Evolutionary conservation across 768 basidiomycete species (phyloP), one percentile per base, ranked within the genome.

Genomic region (Russula sp.): DNA sequence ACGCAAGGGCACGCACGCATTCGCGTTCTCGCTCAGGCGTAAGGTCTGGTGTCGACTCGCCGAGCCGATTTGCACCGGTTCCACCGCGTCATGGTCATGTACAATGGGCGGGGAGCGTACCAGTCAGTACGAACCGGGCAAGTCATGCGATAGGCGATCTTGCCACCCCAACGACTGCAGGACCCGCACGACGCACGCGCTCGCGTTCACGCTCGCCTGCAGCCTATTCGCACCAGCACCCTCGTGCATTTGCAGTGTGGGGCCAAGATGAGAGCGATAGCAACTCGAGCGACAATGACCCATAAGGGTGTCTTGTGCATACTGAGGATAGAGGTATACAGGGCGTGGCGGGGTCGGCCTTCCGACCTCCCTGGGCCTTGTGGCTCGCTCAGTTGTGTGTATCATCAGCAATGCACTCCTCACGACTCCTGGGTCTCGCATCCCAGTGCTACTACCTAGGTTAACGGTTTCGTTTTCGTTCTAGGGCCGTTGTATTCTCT

Each of bases 251-350:
- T 68, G 91, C 92, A 20, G 88, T 90, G 11, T 90, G 85, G 83
- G 92, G 91, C 0, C 87, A 90, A 43, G 91, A 93, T 69, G 91
- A 93, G 73, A 92, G 88, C 58, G 91, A 93, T 67, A 90, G 88
- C 70, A 87, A 86, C 68, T 79, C 88, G 14, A 91, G 89, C 64
- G 90, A 91, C 68, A 85, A 80, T 55, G 85, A 87, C 60, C 69
- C 69, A 34, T 78, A 66, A 73, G 16, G 38, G 32, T 38, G 47
- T 20, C 35, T 11, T 35, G 48, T n/a, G 34, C 5, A 20, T 6
- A 22, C 16, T 52, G 22, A 7, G n/a, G 59, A 49, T 39, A 36
- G 29, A 18, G 32, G 7, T 42, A 10, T 1, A 13, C 10, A 18
- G 20, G 13, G 8, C 38, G 45, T 36, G 34, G 32, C 10, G 42